These are phyloP conservation scores for Tetrahymena elliotti DNA, from an alignment of 73 alveolate genomes.

Conservation along the genomic window DNA sequence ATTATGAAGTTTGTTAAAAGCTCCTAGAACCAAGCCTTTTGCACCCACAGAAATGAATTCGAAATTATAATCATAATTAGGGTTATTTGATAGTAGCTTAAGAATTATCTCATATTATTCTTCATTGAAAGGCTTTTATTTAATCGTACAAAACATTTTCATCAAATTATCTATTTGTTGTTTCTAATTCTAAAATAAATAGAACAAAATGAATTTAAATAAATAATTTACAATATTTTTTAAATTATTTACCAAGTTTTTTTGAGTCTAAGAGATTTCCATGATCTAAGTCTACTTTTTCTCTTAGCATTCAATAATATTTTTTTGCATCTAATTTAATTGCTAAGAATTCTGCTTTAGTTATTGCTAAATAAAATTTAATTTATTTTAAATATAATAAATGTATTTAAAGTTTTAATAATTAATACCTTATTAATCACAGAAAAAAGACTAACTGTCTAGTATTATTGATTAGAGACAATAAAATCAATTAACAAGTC, in stretches of 20 bases:
- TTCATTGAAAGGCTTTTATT: neutral
- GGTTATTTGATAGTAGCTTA: neutral
- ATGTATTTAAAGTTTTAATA: no score
- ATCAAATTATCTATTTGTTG: neutral
- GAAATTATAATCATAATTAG: neutral
- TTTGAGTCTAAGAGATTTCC: no score
- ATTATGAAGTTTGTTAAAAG: neutral
- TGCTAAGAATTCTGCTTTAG: no score
- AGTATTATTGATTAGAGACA: no score
- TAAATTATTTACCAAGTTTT: neutral
- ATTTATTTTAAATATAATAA: no score
- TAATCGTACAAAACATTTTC: neutral
- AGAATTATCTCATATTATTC: neutral
- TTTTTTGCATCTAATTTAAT: no score
- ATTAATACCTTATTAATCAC: neutral
- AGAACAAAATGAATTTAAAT: no score
- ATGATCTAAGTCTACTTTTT: no score
- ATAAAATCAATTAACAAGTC: neutral
- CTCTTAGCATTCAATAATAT: no score
- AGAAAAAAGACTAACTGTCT: neutral
- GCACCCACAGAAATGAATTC: neutral
- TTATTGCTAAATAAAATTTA: no score
- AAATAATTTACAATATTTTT: no score
- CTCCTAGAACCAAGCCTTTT: neutral
- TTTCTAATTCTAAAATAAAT: neutral